Evolutionary conservation across 106 monocot genomes (phyloP).

Genomic region (Vanilla planifolia): DNA sequence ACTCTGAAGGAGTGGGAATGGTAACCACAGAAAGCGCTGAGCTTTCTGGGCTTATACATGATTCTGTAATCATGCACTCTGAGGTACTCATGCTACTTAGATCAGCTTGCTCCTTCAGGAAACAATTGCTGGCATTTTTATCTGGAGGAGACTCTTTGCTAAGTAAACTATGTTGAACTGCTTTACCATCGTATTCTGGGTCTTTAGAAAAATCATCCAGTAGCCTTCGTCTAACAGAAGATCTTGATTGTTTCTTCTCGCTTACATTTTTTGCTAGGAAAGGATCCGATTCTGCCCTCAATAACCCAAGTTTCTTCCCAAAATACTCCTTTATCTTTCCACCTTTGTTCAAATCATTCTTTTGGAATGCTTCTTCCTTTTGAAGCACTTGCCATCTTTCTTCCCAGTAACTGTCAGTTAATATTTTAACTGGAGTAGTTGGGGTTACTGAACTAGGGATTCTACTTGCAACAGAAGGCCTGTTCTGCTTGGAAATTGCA

Average conservation of each 20-base stretch:
- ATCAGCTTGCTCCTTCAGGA: too few relatives aligned
- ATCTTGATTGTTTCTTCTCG: constrained; percentile 8
- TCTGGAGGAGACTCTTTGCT: constrained; percentile 5
- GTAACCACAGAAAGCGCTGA: constrained; percentile 21
- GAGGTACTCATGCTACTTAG: too few relatives aligned
- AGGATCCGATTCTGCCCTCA: constrained; percentile 36
- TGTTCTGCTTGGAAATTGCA: constrained; percentile 9
- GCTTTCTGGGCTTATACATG: constrained; percentile 25
- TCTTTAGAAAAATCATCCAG: constrained; percentile 29
- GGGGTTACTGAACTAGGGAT: constrained; percentile 20
- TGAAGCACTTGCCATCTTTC: constrained; percentile 69
- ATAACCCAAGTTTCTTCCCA: constrained; percentile 17
- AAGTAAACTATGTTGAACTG: neutral
- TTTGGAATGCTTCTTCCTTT: constrained; percentile 24
- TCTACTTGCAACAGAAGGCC: neutral
- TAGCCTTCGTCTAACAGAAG: constrained; percentile 40
- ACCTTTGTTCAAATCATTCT: constrained; percentile 14
- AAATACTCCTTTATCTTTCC: constrained; percentile 11
- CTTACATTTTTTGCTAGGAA: constrained; percentile 13
- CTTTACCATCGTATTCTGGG: constrained; percentile 1
- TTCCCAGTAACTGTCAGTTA: constrained; percentile 74
- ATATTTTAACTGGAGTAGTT: constrained; percentile 18
- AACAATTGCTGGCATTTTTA: constrained; percentile 15
- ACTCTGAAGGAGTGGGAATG: constrained; percentile 14
- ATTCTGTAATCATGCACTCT: constrained; percentile 11